Base-by-base conservation (phyloP, 176 grass and related monocot species). In the Musa troglodytarum region DNA sequence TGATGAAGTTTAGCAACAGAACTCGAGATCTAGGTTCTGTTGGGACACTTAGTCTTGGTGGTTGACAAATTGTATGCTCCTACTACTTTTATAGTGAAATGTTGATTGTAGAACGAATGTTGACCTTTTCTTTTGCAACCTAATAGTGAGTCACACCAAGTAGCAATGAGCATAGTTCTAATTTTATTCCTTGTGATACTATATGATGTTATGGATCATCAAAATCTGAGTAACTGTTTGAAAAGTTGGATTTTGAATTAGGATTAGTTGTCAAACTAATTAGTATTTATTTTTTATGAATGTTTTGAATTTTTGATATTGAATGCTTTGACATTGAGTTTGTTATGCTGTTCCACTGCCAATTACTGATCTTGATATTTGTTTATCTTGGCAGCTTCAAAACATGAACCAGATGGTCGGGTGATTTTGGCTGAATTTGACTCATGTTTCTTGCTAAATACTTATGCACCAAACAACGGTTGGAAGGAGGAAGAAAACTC, bases 371-470 rank as follows among this genome's bases (percentile, higher is more conserved):
- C 29, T 28, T 17, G 1, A 52, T 25, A 13, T 54, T 52, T 64
- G n/a, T 13, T 77, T 77, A 17, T 65, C 22, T 79, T 80, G 15
- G 51, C 77, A 91, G 86, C 82, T 80, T 87, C 90, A 65, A 98
- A 91, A 69, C 90, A 91, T 90, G 94, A 98, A 82, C 71, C 69
- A 26, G 94, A 98, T 28, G 94, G 94, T 0, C 85, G 86, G 15
- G 94, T 98, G 64, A 93, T 98, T 86, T 89, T 98, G 83, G 90
- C 67, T 22, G 93, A 98, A 93, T 98, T 98, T 91, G 88, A 93
- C 69, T 93, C 90, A 26, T 89, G 82, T 76, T 64, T 91, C 57
- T 73, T 98, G 55, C 75, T 98, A 63, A 98, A 98, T 87, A 93
- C 90, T 53, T 93, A 97, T 88, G 76, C 80, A 80, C 94, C 94